Percentiles rank a stretch among this genome's conserved stretches.
These are phyloP conservation scores for Allium sativum DNA, from an alignment of 106 monocot genomes.

Conservation along the genomic window DNA sequence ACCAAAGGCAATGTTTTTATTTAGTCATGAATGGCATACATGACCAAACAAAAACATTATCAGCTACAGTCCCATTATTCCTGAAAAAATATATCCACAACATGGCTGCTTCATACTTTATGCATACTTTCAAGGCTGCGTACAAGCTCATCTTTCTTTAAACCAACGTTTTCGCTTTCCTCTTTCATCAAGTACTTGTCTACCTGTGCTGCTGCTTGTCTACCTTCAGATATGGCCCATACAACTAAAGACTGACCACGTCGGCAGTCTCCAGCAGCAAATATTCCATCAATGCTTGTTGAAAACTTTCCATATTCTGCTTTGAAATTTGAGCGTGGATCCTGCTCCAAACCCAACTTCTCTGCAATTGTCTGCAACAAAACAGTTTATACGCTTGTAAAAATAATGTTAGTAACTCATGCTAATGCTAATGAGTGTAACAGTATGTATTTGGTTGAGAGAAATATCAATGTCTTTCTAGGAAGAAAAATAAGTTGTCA, in stretches of 20 bases:
- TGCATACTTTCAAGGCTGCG: constrained; percentile 4
- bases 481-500: not conserved
- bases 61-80: no score
- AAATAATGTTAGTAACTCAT: not conserved
- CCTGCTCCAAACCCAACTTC: constrained; percentile 62
- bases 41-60: no score
- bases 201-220: constrained; percentile 75
- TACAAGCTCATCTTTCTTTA: not conserved
- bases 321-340: constrained; percentile 84
- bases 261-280: constrained; percentile 93
- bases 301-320: constrained; percentile 82
- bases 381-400: not conserved
- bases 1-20: no score
- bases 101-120: not conserved
- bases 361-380: constrained; percentile 63
- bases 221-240: constrained; percentile 93
- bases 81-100: no score
- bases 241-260: constrained; percentile 94
- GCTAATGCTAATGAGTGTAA: not conserved
- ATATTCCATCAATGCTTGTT: constrained; percentile 72
- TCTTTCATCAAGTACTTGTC: constrained; percentile 66
- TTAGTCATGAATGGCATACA: no score
- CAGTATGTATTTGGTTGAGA: not conserved
- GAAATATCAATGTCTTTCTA: not conserved
- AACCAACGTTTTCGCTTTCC: not conserved